phyloP scores from a whole-genome alignment of 305 asterid genomes.

The Fraxinus greggii region DNA sequence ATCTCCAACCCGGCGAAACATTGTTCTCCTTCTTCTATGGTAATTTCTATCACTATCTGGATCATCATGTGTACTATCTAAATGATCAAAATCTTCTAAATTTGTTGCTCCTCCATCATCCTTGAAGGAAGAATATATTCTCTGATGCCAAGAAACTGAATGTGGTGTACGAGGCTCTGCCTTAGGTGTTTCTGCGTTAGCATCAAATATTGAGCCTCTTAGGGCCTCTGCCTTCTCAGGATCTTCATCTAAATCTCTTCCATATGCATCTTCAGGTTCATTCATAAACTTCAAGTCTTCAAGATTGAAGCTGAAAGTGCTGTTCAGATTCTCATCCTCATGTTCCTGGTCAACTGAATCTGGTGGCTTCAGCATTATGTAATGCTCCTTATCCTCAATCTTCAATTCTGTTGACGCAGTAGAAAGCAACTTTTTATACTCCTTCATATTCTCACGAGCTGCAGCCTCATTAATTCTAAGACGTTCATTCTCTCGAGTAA shows the following conservation, averaged over 20 bases:
- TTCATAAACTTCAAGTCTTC: slow-evolving; percentile 50
- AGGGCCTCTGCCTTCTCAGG: slow-evolving; percentile 67
- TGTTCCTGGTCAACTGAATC: slow-evolving; percentile 14
- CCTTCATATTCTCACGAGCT: slow-evolving; percentile 59
- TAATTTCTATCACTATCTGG: slow-evolving; percentile 29
- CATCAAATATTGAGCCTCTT: slow-evolving; percentile 74
- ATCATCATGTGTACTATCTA: slow-evolving; percentile 20
- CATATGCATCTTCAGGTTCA: slow-evolving; percentile 29
- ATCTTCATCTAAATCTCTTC: slow-evolving; percentile 37
- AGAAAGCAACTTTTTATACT: slow-evolving; percentile 60
- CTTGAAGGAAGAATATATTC: slow-evolving; percentile 30
- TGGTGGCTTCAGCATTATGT: slow-evolving; percentile 25
- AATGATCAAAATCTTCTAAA: slow-evolving; percentile 28
- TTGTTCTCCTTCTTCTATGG: slow-evolving; percentile 32
- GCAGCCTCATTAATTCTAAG: slow-evolving; percentile 59
- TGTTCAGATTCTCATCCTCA: slow-evolving; percentile 19
- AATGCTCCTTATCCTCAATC: slow-evolving; percentile 33
- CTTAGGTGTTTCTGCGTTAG: slow-evolving; percentile 53
- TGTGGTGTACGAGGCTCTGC: slow-evolving; percentile 64
- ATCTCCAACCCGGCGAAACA: slow-evolving; percentile 54
- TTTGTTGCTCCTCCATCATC: slow-evolving; percentile 30
- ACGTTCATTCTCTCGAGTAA: slow-evolving; percentile 62
- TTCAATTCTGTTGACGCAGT: slow-evolving; percentile 40
- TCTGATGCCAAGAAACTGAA: slow-evolving; percentile 22
- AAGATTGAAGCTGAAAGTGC: slow-evolving; percentile 46